Evolutionary conservation across 2,329 filamentous ascomycete genomes (phyloP).

Genomic region (Juglanconis sp.): DNA sequence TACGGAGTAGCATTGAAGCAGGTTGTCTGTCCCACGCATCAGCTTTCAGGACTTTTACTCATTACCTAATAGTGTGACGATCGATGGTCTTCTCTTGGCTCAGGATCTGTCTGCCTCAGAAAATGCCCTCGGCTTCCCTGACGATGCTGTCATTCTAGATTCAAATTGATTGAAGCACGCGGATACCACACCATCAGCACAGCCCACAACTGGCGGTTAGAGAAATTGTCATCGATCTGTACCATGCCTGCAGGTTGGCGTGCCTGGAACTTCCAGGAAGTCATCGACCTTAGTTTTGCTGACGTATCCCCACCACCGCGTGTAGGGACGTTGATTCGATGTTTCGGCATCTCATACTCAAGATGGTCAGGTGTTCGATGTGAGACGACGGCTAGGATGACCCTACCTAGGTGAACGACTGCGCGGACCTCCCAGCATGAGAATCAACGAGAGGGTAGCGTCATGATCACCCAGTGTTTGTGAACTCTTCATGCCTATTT

Average conservation of each 20-base stretch:
- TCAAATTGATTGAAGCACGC: neutral
- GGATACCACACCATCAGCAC: neutral
- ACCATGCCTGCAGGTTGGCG: neutral
- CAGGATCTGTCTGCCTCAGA: neutral
- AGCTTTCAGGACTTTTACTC: neutral
- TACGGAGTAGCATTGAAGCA: neutral
- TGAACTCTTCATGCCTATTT: neutral
- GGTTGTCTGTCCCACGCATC: neutral
- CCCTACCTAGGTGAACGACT: neutral
- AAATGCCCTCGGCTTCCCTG: neutral
- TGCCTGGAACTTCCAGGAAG: no score
- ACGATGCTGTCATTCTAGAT: neutral
- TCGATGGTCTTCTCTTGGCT: neutral
- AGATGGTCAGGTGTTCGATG: neutral
- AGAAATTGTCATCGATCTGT: neutral
- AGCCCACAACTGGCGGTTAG: neutral
- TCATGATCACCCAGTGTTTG: neutral
- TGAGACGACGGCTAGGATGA: constrained; percentile 6
- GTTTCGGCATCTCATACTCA: neutral
- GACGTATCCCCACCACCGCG: neutral
- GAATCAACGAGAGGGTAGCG: no score
- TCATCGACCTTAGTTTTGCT: no score
- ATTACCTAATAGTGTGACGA: constrained; percentile 11
- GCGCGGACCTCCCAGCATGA: no score
- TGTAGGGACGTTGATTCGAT: neutral